Evolutionary conservation across 257 asterid species (phyloP).

Genomic region (Striga asiatica): DNA sequence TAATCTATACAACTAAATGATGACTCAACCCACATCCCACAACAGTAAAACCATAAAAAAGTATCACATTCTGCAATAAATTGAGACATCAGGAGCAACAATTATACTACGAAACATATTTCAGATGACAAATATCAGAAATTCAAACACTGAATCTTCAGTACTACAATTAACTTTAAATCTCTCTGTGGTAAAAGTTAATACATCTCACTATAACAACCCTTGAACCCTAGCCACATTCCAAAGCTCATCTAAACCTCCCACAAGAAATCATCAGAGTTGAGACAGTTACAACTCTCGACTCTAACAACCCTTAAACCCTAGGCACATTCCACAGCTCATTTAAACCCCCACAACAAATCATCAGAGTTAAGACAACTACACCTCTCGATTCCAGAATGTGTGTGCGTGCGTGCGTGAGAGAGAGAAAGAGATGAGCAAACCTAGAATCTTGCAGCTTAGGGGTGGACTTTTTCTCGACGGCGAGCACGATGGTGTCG

Average conservation of each 20-base stretch:
- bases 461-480: constrained; percentile 91
- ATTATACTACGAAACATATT: neutral
- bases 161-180: neutral
- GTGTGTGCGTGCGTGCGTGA: neutral
- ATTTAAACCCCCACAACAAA: constrained; percentile 6
- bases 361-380: neutral
- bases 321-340: neutral
- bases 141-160: constrained; percentile 1
- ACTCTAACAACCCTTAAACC: constrained; percentile 16
- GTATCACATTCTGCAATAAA: neutral
- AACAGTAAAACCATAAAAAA: neutral
- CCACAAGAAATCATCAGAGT: constrained; percentile 2
- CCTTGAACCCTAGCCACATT: constrained; percentile 16
- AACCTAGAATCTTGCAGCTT: constrained; percentile 94
- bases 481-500: constrained; percentile 84
- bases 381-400: constrained; percentile 14
- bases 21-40: neutral
- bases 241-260: neutral
- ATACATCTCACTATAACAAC: constrained; percentile 3
- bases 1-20: neutral
- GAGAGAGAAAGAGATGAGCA: neutral
- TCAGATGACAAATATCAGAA: neutral
- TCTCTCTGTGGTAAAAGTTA: neutral
- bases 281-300: neutral
- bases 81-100: neutral